phyloP scores from a whole-genome alignment of 2,329 filamentous ascomycete genomes.

The Rhinocladiella mackenziei region DNA sequence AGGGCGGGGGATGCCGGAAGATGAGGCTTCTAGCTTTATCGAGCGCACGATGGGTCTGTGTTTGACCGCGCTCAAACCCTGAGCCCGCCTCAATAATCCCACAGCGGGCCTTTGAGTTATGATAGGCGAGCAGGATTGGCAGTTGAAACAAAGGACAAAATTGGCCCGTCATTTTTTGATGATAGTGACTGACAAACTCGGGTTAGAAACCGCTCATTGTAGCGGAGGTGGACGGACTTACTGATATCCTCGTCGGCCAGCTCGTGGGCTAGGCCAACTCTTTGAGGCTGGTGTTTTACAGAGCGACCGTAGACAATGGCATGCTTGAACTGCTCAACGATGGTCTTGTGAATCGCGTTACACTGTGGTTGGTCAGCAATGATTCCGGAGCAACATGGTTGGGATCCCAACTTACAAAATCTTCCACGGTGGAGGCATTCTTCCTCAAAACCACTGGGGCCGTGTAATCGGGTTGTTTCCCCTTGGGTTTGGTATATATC shows the following conservation, averaged over 20 bases:
- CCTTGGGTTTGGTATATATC: slow-evolving; percentile 98
- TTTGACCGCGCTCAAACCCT: slow-evolving; percentile 11
- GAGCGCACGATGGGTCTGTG: slow-evolving; percentile 11
- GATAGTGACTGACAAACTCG: slow-evolving; percentile 33
- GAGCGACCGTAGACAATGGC: slow-evolving; percentile 97
- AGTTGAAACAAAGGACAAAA: slow-evolving; percentile 2
- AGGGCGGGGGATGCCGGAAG: slow-evolving; percentile 18
- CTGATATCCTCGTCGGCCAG: slow-evolving; percentile 95
- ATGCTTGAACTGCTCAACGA: slow-evolving; percentile 90
- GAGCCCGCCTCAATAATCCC: slow-evolving; percentile 7
- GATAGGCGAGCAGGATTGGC: background rate
- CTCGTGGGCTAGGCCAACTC: slow-evolving; percentile 86
- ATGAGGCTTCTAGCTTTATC: slow-evolving; percentile 19
- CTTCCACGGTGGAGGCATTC: slow-evolving; percentile 82
- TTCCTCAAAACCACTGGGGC: slow-evolving; percentile 84
- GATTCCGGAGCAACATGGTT: slow-evolving; percentile 30
- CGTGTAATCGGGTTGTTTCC: slow-evolving; percentile 86
- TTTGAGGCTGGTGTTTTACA: slow-evolving; percentile 97
- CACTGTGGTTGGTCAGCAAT: slow-evolving; percentile 56
- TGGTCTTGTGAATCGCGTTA: slow-evolving; percentile 93
- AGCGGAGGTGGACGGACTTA: slow-evolving; percentile 46
- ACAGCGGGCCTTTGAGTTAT: background rate
- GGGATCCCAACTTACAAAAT: slow-evolving; percentile 70
- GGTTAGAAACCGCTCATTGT: background rate
- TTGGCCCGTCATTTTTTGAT: slow-evolving; percentile 34